Base-by-base conservation (phyloP, 495 filamentous ascomycete genomes). In the Tirmania nivea region DNA sequence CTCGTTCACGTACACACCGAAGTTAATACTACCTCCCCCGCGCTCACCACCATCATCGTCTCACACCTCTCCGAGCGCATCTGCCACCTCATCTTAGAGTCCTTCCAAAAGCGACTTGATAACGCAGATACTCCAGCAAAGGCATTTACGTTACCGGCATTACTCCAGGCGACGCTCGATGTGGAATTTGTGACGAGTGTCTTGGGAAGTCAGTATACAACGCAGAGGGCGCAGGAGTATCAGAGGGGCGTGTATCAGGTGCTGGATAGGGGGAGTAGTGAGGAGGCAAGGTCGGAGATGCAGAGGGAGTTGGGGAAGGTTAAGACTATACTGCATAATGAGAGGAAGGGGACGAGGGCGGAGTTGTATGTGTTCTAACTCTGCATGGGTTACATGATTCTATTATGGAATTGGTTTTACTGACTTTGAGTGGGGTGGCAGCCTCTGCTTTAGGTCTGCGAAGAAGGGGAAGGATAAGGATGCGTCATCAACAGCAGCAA, bases 141-240 rank as follows among this genome's bases (percentile, higher is more conserved):
- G 8, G 69, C 70, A 34, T 96, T 85, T 69, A 70, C 75, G 8
- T 79, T 97, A 0, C 69, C 78, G n/a, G 78, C 78, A 8, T 73
- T 97, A 49, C 92, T 95, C 81, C 92, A 96, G 67, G 92, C 92
- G 2, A 96, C 92, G 0, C 73, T 97, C 6, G 90, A 97, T 56
- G 87, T 93, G 9, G 90, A 97, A 67, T 97, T 96, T 67, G 79
- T 95, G 36, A 84, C 39, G 39, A 19, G 39, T 14, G 9, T 14
- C 0, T 14, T 45, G 1, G 39, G 12, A 19, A 19, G 39, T 4
- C 78, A 83, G 54, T 97, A 86, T 62, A 87, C 84, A 1, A 87
- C 83, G 11, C 80, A 92, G n/a, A 73, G 79, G 51, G 85, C 85
- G 16, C 78, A 76, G 12, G 73, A 82, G 56, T 71, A 80, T 42